phyloP scores from a whole-genome alignment of 352 stramenopile genomes.

The Blastocystis sp. region DNA sequence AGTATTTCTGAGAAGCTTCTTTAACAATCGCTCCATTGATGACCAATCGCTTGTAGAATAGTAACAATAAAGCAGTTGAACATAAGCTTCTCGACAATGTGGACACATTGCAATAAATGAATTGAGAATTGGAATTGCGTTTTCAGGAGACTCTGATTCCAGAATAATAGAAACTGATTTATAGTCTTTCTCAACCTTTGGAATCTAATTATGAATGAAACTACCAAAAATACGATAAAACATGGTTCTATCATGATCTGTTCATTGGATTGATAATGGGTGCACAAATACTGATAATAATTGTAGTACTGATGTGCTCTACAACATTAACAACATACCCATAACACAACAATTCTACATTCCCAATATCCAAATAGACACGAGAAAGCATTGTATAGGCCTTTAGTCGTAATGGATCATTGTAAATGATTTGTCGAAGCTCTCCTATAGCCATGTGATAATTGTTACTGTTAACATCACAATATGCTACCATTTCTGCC shows the following conservation, averaged over 20 bases:
- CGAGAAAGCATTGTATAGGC: background rate
- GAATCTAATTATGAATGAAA: background rate
- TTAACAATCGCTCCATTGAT: background rate
- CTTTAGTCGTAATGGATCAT: background rate
- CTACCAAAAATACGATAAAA: background rate
- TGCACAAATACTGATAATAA: background rate
- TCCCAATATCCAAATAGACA: background rate
- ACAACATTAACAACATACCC: background rate
- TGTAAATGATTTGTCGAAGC: background rate
- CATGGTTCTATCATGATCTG: background rate
- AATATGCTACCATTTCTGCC: slow-evolving; percentile 19
- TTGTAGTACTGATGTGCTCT: slow-evolving; percentile 35
- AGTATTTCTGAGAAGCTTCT: slow-evolving; percentile 5
- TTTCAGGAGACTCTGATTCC: background rate
- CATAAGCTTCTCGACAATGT: slow-evolving; percentile 32
- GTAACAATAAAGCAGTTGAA: slow-evolving; percentile 33
- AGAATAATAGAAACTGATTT: background rate
- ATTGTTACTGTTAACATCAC: slow-evolving; percentile 9
- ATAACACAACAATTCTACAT: background rate
- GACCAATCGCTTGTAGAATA: background rate
- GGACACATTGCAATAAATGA: slow-evolving; percentile 35
- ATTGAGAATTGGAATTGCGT: slow-evolving; percentile 20
- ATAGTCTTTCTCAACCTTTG: slow-evolving; percentile 13
- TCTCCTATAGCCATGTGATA: background rate
- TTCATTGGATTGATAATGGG: background rate